Conservation (phyloP, 306 rosid genomes). For the Glycyrrhiza uralensis region DNA sequence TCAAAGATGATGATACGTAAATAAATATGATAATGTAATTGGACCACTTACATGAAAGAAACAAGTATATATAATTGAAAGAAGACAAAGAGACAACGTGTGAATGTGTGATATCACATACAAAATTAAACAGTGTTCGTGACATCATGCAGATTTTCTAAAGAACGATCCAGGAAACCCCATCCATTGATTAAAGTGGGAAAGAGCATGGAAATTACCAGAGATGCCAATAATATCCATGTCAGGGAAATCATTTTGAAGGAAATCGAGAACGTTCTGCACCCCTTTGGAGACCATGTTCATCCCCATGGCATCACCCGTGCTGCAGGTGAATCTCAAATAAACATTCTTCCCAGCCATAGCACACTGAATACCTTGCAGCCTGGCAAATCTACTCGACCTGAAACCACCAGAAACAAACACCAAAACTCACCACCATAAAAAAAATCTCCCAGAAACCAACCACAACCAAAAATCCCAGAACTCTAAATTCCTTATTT, state of each 20-base stretch:
- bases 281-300: slow-evolving; percentile 88
- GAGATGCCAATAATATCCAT: slow-evolving; percentile 82
- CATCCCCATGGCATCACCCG: slow-evolving; percentile 94
- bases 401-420: slow-evolving; percentile 31
- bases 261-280: slow-evolving; percentile 72
- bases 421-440: neutral
- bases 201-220: slow-evolving; percentile 37
- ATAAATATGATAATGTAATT: neutral
- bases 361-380: slow-evolving; percentile 53
- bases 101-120: neutral
- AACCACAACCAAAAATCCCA: neutral
- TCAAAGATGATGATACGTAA: neutral
- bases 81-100: neutral
- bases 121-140: neutral
- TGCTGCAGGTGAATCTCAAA: slow-evolving; percentile 65
- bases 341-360: slow-evolving; percentile 65
- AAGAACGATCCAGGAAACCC: neutral
- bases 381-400: slow-evolving; percentile 73
- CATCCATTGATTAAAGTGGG: neutral
- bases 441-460: neutral
- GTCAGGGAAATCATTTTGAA: slow-evolving; percentile 67
- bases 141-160: slow-evolving; percentile 10
- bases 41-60: slow-evolving; percentile 26
- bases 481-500: neutral
- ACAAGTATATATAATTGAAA: neutral